phyloP scores from a whole-genome alignment of 345 rosid species.

The Sonneratia caseolaris region DNA sequence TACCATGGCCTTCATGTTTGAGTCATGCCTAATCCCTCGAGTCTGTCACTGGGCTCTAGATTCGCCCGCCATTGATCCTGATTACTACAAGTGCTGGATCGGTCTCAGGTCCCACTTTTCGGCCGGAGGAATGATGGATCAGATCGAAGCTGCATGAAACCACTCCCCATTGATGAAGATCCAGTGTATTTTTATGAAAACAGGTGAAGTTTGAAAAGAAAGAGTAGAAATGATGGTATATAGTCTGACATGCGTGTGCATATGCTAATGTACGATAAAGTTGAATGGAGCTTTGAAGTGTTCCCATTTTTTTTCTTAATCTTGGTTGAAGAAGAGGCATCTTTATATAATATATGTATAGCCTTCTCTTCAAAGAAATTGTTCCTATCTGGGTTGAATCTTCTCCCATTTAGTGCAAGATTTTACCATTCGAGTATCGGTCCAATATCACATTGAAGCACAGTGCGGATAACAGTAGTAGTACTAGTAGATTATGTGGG shows the following conservation, averaged over 20 bases:
- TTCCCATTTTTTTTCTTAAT: too few species aligned
- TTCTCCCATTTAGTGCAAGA: too few species aligned
- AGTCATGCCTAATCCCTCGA: slow-evolving; percentile 80
- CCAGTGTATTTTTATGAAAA: background rate
- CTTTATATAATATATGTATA: background rate
- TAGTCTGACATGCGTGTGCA: background rate
- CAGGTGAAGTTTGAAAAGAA: background rate
- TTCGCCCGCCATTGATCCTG: slow-evolving; percentile 54
- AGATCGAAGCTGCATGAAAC: background rate
- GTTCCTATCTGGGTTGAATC: too few species aligned
- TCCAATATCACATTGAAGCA: too few species aligned
- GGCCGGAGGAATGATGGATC: slow-evolving; percentile 9
- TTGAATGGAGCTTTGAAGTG: too few species aligned
- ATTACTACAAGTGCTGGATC: slow-evolving; percentile 92
- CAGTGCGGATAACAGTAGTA: too few species aligned
- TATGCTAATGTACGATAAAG: background rate
- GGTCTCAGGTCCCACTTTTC: slow-evolving; percentile 85
- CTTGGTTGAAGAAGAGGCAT: background rate
- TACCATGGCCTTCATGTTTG: slow-evolving; percentile 97
- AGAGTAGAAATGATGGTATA: background rate
- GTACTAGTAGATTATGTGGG: too few species aligned
- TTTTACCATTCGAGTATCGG: too few species aligned
- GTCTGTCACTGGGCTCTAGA: slow-evolving; percentile 80
- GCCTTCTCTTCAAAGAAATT: too few species aligned
- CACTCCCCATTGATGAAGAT: background rate